Conservation (phyloP, 1,284 basidiomycete genomes). For the Pseudozyma thailandica region DNA sequence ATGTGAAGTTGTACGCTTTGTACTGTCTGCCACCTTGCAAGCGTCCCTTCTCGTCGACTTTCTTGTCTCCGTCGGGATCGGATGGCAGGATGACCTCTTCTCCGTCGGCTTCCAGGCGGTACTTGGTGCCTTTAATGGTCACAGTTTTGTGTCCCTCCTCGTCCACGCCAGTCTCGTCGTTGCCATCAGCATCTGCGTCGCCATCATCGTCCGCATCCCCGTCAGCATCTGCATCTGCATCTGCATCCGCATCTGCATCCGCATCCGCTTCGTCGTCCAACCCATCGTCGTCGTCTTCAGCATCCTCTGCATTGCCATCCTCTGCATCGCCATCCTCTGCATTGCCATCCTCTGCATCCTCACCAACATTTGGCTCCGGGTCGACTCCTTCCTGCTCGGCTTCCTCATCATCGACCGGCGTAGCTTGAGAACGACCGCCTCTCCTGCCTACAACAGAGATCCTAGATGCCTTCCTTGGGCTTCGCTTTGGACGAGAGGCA, state of each 20-base stretch:
- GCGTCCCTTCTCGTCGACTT: constrained; percentile 86
- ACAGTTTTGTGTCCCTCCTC: constrained; percentile 72
- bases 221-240: constrained; percentile 12
- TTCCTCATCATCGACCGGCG: constrained; percentile 25
- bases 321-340: not conserved
- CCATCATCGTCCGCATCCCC: constrained; percentile 11
- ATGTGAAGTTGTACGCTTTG: constrained; percentile 86
- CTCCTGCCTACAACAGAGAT: constrained; percentile 23
- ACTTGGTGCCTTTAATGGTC: constrained; percentile 79
- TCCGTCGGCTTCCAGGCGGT: constrained; percentile 82
- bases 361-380: not conserved
- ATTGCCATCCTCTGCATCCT: constrained; percentile 5
- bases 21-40: constrained; percentile 87
- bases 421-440: constrained; percentile 9
- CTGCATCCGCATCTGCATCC: constrained; percentile 20
- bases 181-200: constrained; percentile 22
- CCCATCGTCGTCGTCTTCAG: constrained; percentile 3
- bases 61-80: constrained; percentile 87
- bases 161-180: constrained; percentile 36
- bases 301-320: constrained; percentile 7
- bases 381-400: not conserved
- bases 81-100: constrained; percentile 87
- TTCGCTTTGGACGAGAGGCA: constrained; percentile 14
- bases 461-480: constrained; percentile 22
- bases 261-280: constrained; percentile 20